A percentile compares a stretch with the other conserved stretches of the same genome.
Conservation (phyloP, 108 stramenopile genomes). For the Nitzschia sp. region DNA sequence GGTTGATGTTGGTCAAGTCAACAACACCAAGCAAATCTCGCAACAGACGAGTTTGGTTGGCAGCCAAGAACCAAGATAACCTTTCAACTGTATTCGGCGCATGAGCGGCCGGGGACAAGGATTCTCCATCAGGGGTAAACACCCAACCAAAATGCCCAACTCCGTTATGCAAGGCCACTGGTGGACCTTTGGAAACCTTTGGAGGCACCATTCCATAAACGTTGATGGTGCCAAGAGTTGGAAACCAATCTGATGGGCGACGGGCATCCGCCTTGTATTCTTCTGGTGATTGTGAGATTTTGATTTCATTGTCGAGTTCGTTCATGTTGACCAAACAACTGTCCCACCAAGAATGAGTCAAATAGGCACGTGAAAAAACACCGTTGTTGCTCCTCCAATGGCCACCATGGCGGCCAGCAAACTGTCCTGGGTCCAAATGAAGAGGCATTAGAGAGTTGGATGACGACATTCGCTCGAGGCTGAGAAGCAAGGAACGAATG, state of each 20-base stretch:
- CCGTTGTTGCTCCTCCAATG: slow-evolving; percentile 25
- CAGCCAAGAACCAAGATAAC: slow-evolving; percentile 55
- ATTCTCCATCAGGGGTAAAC: slow-evolving; percentile 38
- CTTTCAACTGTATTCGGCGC: slow-evolving; percentile 58
- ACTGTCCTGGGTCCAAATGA: slow-evolving; percentile 12
- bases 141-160: slow-evolving; percentile 52
- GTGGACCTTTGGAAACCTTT: neutral
- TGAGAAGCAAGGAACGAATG: slow-evolving; percentile 71
- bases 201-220: slow-evolving; percentile 19
- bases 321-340: slow-evolving; percentile 6
- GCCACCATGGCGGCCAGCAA: neutral
- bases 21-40: slow-evolving; percentile 76
- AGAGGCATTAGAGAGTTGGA: slow-evolving; percentile 9
- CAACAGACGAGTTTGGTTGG: slow-evolving; percentile 57
- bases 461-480: slow-evolving; percentile 58
- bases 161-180: slow-evolving; percentile 15
- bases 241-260: slow-evolving; percentile 50
- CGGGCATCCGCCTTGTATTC: slow-evolving; percentile 12
- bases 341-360: slow-evolving; percentile 69
- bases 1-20: slow-evolving; percentile 71
- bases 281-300: neutral
- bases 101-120: slow-evolving; percentile 16
- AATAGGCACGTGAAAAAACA: slow-evolving; percentile 33
- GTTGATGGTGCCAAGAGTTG: slow-evolving; percentile 21
- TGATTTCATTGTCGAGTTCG: slow-evolving; percentile 2